phyloP scores from a whole-genome alignment of 2,329 filamentous ascomycete species.

The Conoideocrella luteorostrata region DNA sequence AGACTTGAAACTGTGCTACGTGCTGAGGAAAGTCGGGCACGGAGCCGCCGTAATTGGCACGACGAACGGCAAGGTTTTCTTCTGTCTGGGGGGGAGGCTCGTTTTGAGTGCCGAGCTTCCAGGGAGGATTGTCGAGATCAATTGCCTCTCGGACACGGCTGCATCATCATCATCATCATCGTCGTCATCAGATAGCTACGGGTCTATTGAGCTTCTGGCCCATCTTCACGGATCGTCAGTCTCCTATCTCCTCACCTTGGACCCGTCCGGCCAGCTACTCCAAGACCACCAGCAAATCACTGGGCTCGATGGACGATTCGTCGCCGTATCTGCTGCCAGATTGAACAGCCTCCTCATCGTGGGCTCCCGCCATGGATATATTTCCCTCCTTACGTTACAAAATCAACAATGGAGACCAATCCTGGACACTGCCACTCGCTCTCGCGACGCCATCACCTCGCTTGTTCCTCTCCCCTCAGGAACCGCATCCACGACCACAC shows the following conservation, averaged over 20 bases:
- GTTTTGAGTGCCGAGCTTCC: conserved; percentile 31
- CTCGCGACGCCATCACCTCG: conserved; percentile 60
- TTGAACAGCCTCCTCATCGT: conserved; percentile 39
- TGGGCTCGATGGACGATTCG: conserved; percentile 41
- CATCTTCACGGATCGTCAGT: conserved; percentile 39
- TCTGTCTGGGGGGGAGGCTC: conserved; percentile 13
- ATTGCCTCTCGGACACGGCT: conserved; percentile 33
- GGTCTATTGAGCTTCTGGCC: conserved; percentile 32
- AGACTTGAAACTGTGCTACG: conserved; percentile 41
- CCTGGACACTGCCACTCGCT: conserved; percentile 32
- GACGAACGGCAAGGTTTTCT: conserved; percentile 40
- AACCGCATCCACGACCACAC: conserved; percentile 9
- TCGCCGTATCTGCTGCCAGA: conserved; percentile 40
- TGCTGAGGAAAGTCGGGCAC: conserved; percentile 33
- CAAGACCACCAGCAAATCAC: conserved; percentile 24
- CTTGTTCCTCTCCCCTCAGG: conserved; percentile 43
- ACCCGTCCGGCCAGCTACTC: conserved; percentile 22
- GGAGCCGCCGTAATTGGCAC: conserved; percentile 43
- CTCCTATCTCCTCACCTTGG: conserved; percentile 36
- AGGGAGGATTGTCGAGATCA: conserved; percentile 47
- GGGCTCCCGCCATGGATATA: conserved; percentile 46
- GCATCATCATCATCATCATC: too few relatives aligned
- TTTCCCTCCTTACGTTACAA: conserved; percentile 29
- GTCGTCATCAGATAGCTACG: too few relatives aligned
- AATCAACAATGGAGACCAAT: conserved; percentile 20